phyloP scores from a whole-genome alignment of 140 eudicot genomes.

The Flaveria floridana region DNA sequence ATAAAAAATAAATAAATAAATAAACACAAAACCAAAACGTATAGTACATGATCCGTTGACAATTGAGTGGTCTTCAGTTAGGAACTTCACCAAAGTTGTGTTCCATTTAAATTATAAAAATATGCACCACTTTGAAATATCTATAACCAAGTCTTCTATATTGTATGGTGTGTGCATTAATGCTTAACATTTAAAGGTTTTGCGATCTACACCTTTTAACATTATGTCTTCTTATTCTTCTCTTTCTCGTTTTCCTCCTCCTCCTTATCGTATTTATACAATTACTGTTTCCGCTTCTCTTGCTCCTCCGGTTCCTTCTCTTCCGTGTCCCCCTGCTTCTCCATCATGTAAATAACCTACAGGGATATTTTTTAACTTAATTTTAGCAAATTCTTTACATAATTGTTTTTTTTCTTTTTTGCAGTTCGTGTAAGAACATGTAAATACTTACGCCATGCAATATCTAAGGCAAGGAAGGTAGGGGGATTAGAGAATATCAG shows the following conservation, averaged over 20 bases:
- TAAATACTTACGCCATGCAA: background rate
- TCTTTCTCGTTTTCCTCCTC: background rate
- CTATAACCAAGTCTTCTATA: background rate
- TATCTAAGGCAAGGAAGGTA: background rate
- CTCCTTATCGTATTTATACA: background rate
- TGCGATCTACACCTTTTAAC: background rate
- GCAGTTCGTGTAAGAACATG: background rate
- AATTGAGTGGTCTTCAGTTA: too few relatives aligned
- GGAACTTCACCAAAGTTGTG: background rate
- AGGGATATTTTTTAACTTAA: background rate
- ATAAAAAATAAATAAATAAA: too few relatives aligned
- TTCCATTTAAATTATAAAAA: background rate
- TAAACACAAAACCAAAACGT: background rate
- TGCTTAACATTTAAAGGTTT: background rate
- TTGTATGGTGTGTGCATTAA: background rate
- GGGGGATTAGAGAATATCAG: background rate
- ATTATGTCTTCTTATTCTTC: background rate
- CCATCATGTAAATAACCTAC: background rate
- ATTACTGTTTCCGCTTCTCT: background rate
- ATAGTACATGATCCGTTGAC: too few relatives aligned
- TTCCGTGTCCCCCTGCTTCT: background rate
- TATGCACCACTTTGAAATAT: background rate
- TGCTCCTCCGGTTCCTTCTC: background rate
- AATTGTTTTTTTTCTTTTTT: background rate
- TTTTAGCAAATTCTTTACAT: background rate